A percentile compares a stretch with the other conserved stretches of the same genome.
Evolutionary conservation across 2,329 filamentous ascomycete genomes (phyloP).

Genomic region (Colletotrichum horii): DNA sequence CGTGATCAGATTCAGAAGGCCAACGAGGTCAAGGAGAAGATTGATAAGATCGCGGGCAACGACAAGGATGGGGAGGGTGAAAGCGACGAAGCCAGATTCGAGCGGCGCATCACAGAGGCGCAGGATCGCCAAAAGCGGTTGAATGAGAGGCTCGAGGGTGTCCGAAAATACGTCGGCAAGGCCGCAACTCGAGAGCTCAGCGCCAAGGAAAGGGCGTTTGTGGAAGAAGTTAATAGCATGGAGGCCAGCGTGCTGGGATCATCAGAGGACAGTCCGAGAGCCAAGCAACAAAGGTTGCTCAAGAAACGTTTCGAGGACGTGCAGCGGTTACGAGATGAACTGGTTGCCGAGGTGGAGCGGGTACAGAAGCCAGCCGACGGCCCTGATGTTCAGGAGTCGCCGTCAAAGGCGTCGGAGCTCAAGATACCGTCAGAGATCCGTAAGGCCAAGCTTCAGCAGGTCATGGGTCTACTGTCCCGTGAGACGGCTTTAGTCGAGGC

Average conservation of each 20-base stretch:
- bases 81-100: conserved; percentile 61
- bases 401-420: conserved; percentile 44
- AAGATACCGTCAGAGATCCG: conserved; percentile 66
- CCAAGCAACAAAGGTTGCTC: conserved; percentile 45
- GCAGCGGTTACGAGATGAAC: conserved; percentile 55
- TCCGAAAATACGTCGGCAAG: conserved; percentile 52
- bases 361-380: conserved; percentile 34
- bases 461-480: conserved; percentile 67
- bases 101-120: conserved; percentile 60
- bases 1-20: conserved; percentile 70
- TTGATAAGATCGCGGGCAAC: conserved; percentile 69
- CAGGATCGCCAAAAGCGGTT: conserved; percentile 62
- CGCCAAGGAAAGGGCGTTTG: conserved; percentile 50
- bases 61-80: conserved; percentile 57
- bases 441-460: conserved; percentile 67
- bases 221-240: conserved; percentile 56
- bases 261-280: not conserved
- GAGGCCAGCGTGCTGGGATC: conserved; percentile 53
- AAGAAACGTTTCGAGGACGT: conserved; percentile 65
- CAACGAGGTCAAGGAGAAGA: conserved; percentile 67
- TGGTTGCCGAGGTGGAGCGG: conserved; percentile 56
- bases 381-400: conserved; percentile 27
- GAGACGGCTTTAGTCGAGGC: conserved; percentile 74
- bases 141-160: conserved; percentile 61
- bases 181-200: conserved; percentile 46